Percentiles rank a stretch among this genome's conserved stretches.
Evolutionary conservation across 768 basidiomycete species (phyloP).

Genomic region (Lenzites betulinus): DNA sequence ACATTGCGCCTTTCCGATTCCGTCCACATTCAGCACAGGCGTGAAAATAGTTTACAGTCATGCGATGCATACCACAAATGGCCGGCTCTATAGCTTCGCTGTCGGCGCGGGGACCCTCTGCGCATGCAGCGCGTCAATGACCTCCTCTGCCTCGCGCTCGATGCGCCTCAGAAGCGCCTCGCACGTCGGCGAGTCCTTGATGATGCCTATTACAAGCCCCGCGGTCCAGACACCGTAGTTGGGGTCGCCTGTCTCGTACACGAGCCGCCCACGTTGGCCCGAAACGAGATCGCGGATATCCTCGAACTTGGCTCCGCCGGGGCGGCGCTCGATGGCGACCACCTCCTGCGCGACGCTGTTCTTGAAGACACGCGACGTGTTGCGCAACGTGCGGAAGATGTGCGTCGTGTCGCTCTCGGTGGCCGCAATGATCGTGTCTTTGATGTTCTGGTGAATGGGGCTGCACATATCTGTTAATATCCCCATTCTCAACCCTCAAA

Average conservation of each 20-base stretch:
- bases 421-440: conserved; percentile 83
- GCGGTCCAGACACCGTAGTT: conserved; percentile 89
- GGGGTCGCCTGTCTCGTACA: conserved; percentile 82
- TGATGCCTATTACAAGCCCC: conserved; percentile 66
- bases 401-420: conserved; percentile 84
- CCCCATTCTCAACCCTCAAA: neutral
- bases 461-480: conserved; percentile 36
- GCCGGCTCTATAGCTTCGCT: conserved; percentile 27
- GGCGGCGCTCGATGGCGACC: conserved; percentile 75
- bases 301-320: conserved; percentile 87
- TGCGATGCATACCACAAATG: neutral
- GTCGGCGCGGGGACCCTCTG: conserved; percentile 24
- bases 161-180: conserved; percentile 65
- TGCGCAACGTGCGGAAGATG: conserved; percentile 85
- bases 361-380: conserved; percentile 85
- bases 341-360: conserved; percentile 85
- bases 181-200: conserved; percentile 85
- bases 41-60: neutral
- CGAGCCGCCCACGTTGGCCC: conserved; percentile 65
- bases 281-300: conserved; percentile 79
- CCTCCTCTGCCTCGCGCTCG: conserved; percentile 74
- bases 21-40: neutral
- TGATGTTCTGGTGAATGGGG: conserved; percentile 88
- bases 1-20: neutral
- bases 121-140: conserved; percentile 51